These are phyloP conservation scores for Phoma herbarum DNA, from an alignment of 2,329 filamentous ascomycete species.

Conservation along the genomic window DNA sequence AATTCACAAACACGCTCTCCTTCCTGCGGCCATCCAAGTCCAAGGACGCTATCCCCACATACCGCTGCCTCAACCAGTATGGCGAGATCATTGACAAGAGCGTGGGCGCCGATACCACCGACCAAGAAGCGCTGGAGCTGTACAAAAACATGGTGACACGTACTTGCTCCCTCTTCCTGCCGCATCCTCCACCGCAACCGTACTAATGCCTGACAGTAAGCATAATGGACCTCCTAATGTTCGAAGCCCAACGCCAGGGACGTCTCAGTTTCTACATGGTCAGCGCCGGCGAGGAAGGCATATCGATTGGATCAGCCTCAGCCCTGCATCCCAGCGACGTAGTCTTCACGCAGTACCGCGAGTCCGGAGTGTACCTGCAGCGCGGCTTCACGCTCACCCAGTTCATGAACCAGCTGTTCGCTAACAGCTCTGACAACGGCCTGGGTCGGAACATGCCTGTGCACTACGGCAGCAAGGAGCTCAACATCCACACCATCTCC, in stretches of 20 bases:
- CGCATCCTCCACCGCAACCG: not conserved
- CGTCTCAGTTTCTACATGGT: conserved; percentile 97
- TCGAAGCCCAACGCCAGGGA: conserved; percentile 96
- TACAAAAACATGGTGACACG: conserved; percentile 72
- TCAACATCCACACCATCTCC: conserved; percentile 89
- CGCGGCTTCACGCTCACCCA: conserved; percentile 85
- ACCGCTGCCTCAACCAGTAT: conserved; percentile 89
- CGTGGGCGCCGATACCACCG: conserved; percentile 70
- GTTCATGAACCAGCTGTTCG: conserved; percentile 96
- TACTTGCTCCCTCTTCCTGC: conserved; percentile 28
- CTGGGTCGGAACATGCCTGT: conserved; percentile 95
- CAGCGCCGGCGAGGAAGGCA: conserved; percentile 91
- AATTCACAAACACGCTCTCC: conserved; percentile 81
- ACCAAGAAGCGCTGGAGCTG: conserved; percentile 67
- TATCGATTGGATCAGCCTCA: conserved; percentile 87
- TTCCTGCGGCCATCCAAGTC: conserved; percentile 76
- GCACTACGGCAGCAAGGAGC: conserved; percentile 85
- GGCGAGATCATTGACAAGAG: conserved; percentile 80
- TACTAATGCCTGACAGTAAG: conserved; percentile 59
- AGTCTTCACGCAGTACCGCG: conserved; percentile 92
- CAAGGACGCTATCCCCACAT: conserved; percentile 83
- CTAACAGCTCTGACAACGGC: conserved; percentile 82
- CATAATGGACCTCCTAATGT: conserved; percentile 98
- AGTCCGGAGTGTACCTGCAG: conserved; percentile 89
- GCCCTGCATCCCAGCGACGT: conserved; percentile 86